Evolutionary conservation across 2,329 filamentous ascomycete species (phyloP).

Genomic region (Xenoacremonium recifei): DNA sequence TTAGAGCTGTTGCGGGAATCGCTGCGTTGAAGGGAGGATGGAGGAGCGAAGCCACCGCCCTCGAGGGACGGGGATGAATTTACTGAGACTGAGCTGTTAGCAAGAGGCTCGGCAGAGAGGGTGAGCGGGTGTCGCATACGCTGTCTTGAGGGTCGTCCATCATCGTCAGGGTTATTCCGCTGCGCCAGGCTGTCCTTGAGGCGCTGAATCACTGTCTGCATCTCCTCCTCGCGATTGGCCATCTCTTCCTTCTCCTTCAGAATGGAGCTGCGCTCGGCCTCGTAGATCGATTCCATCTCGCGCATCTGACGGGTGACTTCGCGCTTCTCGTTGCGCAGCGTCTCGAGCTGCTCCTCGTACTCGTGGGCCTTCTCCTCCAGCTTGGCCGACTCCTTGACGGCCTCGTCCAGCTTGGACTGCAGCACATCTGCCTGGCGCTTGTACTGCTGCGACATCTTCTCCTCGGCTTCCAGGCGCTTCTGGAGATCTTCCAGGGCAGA

Average conservation of each 20-base stretch:
- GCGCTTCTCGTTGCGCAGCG: conserved; percentile 79
- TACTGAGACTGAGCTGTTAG: conserved; percentile 30
- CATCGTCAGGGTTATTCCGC: conserved; percentile 60
- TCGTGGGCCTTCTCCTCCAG: conserved; percentile 88
- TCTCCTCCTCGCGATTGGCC: conserved; percentile 79
- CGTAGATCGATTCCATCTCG: conserved; percentile 90
- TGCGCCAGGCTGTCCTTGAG: conserved; percentile 87
- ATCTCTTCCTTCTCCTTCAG: conserved; percentile 92
- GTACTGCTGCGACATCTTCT: conserved; percentile 73
- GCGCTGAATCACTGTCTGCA: conserved; percentile 85
- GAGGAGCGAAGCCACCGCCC: conserved; percentile 78
- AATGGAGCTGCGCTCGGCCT: conserved; percentile 82
- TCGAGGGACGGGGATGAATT: conserved; percentile 69
- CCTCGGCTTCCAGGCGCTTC: conserved; percentile 77
- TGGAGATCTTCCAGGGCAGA: conserved; percentile 82
- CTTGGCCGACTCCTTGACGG: conserved; percentile 76
- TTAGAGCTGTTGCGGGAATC: conserved; percentile 89
- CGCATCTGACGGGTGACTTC: conserved; percentile 80
- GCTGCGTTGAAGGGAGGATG: conserved; percentile 79
- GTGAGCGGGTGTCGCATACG: conserved; percentile 40
- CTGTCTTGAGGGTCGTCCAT: conserved; percentile 55
- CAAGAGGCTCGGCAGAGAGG: conserved; percentile 2
- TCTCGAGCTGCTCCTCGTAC: conserved; percentile 78
- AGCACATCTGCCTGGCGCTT: conserved; percentile 83
- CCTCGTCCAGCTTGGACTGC: conserved; percentile 83